Evolutionary conservation across 106 monocot species (phyloP), one percentile per base, ranked within the genome.

Genomic region (Hemerocallis citrina): DNA sequence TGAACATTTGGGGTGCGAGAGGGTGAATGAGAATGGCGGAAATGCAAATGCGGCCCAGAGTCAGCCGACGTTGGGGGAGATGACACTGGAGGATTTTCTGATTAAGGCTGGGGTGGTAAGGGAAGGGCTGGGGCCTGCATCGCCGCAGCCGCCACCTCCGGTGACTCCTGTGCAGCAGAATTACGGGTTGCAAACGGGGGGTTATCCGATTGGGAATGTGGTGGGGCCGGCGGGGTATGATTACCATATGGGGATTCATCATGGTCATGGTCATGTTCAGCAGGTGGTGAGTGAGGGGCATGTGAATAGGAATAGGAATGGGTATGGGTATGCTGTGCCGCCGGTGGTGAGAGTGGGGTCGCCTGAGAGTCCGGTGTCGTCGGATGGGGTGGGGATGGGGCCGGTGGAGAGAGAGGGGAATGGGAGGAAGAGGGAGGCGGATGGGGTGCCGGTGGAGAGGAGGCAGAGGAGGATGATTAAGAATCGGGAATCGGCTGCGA

Each of bases 391-490:
- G 37, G 37, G 62, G 42, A 39, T 0, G 67, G 60, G 10, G 30
- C 62, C 34, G n/a, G 59, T 16, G 41, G 25, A 6, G 13, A 28
- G 27, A 3, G 16, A 2, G 9, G 64, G 37, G 4, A 44, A 44
- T 16, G 64, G 49, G 28, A 68, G 55, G 57, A 59, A 67, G 68
- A 32, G 67, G 38, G 7, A 43, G 46, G 33, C 31, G 25, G 79
- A 60, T 2, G 74, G 70, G 25, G 22, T 10, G 4, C 65, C 58
- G 39, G 84, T 79, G 50, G 84, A 84, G 57, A 52, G 75, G 57
- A 46, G 79, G 65, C n/a, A n/a, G n/a, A n/a, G 82, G 42, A 30
- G 82, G 59, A 82, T 82, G 82, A 82, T 82, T 32, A 82, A 84
- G 75, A 84, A 84, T 47, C 28, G 84, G 6, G 84, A 84, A 50